phyloP scores from a whole-genome alignment of 768 basidiomycete species.

The Leucocoprinus leucothites region DNA sequence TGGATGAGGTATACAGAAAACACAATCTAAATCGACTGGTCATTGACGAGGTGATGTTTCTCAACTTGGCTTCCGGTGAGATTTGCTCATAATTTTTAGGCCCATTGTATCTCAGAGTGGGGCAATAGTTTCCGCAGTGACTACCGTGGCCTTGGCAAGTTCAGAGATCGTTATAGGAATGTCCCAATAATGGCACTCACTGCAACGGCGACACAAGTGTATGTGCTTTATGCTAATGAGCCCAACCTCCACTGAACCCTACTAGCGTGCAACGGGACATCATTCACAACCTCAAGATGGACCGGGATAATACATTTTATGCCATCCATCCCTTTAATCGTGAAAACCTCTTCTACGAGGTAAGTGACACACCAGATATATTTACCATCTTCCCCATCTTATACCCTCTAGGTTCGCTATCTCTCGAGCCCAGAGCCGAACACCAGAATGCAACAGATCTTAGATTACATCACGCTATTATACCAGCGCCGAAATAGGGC shows the following conservation, averaged over 20 bases:
- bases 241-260: not conserved
- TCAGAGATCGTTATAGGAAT: conserved; percentile 60
- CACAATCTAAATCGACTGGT: conserved; percentile 69
- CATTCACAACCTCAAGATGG: conserved; percentile 60
- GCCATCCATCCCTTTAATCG: conserved; percentile 83
- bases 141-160: conserved; percentile 68
- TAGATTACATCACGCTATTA: conserved; percentile 62
- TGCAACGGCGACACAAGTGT: conserved; percentile 76
- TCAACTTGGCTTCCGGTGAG: not conserved
- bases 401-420: conserved; percentile 54
- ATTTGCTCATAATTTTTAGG: conserved; percentile 34
- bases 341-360: conserved; percentile 79
- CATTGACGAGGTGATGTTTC: conserved; percentile 65
- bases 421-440: conserved; percentile 46
- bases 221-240: conserved; percentile 18
- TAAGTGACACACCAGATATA: conserved; percentile 19
- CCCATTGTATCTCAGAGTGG: conserved; percentile 89
- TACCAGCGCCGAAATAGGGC: conserved; percentile 55
- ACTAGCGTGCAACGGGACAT: conserved; percentile 75
- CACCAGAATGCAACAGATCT: conserved; percentile 61
- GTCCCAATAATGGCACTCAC: conserved; percentile 89
- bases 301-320: conserved; percentile 48
- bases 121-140: conserved; percentile 78
- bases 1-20: conserved; percentile 50
- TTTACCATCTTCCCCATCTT: not conserved